These are phyloP conservation scores for Starmerella floricola DNA, from an alignment of 805 yeast genomes.

Conservation along the genomic window DNA sequence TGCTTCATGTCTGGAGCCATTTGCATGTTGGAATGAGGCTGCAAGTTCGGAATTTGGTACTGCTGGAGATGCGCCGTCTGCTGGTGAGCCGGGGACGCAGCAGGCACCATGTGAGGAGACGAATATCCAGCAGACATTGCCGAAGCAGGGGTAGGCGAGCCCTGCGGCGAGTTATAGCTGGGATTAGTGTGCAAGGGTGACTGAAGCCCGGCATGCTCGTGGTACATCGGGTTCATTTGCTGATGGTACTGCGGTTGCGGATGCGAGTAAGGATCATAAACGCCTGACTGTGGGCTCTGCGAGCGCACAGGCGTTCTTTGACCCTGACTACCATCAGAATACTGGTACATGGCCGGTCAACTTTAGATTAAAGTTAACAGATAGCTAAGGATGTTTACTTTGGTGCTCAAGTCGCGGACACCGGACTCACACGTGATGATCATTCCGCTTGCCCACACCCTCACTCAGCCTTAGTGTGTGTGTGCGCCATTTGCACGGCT, in stretches of 20 bases:
- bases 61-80: conserved; percentile 6
- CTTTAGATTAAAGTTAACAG: not conserved
- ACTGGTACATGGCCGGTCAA: not conserved
- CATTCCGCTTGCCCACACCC: no score
- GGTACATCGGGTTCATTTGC: conserved; percentile 7
- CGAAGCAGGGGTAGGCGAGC: conserved; percentile 4
- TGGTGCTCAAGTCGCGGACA: not conserved
- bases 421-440: not conserved
- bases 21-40: conserved; percentile 1
- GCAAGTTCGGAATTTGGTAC: conserved; percentile 6
- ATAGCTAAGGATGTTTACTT: not conserved
- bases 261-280: conserved; percentile 14
- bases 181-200: conserved; percentile 7
- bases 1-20: not conserved
- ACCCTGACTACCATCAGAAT: conserved; percentile 3
- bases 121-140: not conserved
- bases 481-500: no score
- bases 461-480: no score
- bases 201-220: conserved; percentile 12
- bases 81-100: not conserved
- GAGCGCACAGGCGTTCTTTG: conserved; percentile 10
- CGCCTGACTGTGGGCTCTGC: conserved; percentile 6
- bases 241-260: conserved; percentile 18
- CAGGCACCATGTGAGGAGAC: conserved; percentile 2
- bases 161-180: conserved; percentile 1